Conservation (phyloP, 306 rosid species). For the Quillaja saponaria region DNA sequence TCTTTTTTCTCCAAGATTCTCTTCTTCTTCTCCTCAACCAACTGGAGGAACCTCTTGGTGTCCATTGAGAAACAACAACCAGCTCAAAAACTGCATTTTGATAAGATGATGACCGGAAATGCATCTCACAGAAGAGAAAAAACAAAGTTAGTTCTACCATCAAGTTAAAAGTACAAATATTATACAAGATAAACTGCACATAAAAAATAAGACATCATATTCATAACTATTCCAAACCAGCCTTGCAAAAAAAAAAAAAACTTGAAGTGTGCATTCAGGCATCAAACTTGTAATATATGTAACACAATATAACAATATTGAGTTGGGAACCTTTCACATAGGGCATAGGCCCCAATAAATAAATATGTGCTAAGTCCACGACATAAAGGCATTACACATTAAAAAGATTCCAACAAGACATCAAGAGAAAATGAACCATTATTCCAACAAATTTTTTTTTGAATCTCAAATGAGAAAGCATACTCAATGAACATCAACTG, state of each 20-base stretch:
- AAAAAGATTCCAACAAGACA: too few relatives aligned
- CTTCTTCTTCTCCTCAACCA: conserved; percentile 93
- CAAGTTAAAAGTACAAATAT: conserved; percentile 17
- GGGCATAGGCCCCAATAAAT: too few relatives aligned
- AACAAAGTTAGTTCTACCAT: conserved; percentile 74
- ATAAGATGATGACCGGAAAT: conserved; percentile 84
- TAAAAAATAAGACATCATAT: not conserved
- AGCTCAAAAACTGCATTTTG: conserved; percentile 80
- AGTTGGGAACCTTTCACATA: not conserved
- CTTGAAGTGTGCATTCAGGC: not conserved
- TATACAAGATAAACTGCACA: not conserved
- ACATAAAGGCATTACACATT: too few relatives aligned
- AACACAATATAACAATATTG: not conserved
- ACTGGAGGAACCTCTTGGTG: conserved; percentile 75
- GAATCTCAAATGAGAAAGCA: too few relatives aligned
- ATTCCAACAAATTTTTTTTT: too few relatives aligned
- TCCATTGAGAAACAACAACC: conserved; percentile 71
- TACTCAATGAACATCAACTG: too few relatives aligned
- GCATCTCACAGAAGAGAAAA: conserved; percentile 99
- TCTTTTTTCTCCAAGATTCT: conserved; percentile 88
- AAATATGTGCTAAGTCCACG: too few relatives aligned
- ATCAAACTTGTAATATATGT: not conserved
- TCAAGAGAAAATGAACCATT: too few relatives aligned
- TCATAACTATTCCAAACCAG: not conserved
- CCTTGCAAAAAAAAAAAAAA: not conserved